phyloP scores from a whole-genome alignment of 257 asterid genomes.

The Asclepias syriaca region DNA sequence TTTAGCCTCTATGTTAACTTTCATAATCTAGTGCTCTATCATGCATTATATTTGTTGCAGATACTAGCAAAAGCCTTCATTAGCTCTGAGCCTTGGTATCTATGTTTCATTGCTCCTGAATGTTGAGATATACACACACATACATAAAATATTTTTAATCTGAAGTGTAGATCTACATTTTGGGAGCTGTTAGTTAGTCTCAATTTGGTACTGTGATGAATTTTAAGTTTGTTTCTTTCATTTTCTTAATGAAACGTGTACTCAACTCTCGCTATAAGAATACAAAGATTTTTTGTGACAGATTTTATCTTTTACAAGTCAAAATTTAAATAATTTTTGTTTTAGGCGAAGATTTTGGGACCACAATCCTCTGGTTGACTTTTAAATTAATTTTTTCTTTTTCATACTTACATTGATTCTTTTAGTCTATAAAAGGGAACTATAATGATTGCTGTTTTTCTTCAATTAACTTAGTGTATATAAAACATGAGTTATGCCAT shows the following conservation, averaged over 20 bases:
- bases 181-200: neutral
- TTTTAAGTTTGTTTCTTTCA: neutral
- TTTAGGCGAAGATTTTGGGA: neutral
- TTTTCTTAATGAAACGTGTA: neutral
- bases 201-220: neutral
- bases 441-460: neutral
- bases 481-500: neutral
- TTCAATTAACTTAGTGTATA: neutral
- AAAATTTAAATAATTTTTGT: no score
- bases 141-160: no score
- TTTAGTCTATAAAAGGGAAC: neutral
- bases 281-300: no score
- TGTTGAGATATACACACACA: neutral
- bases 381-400: no score
- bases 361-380: neutral
- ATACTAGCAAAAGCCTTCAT: neutral
- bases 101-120: neutral
- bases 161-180: neutral
- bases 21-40: slow-evolving; percentile 7
- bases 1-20: slow-evolving; percentile 5
- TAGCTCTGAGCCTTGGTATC: neutral
- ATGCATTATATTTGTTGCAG: neutral
- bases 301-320: neutral
- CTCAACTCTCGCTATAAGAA: neutral
- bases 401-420: neutral